Base-by-base conservation (phyloP, 768 basidiomycete genomes). In the Pisolithus tinctorius region DNA sequence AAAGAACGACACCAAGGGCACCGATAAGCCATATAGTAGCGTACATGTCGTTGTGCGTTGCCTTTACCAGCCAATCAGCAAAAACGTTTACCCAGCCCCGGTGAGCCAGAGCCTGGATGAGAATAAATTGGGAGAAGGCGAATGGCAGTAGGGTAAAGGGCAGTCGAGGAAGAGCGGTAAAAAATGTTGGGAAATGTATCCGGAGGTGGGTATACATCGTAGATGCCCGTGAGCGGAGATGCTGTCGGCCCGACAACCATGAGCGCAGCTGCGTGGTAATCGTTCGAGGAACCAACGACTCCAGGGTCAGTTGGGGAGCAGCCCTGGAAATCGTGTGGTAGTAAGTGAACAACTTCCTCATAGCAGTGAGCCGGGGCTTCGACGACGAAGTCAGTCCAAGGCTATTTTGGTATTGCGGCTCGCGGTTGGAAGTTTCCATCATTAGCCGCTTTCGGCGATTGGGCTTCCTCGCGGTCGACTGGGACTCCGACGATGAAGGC, bases 71-170 rank as follows among this genome's bases (percentile, higher is more conserved):
- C 88, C 89, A 90, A 3, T 58, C 58, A 0, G 82, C 85, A 62
- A 94, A 95, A 23, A 93, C 74, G 11, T 81, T 74, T 8, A 95
- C 90, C 93, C 94, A 98, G 26, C 92, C 92, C 52, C 84, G 82
- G 54, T 82, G 76, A 11, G 82, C 75, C 6, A 98, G 77, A 0
- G 78, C 88, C 62, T 94, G 87, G 52, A 95, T 90, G 50, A 98
- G 80, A 57, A 97, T 91, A 71, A 98, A 97, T 68, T 94, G 92
- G 0, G 87, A 84, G 63, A 97, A 93, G 0, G 93, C 89, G 62
- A 98, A 98, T 0, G 91, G 91, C 14, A 96, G 71, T 6, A 96
- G 80, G 11, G 82, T 77, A 53, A 93, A 82, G 1, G 93, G 94
- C 0, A 94, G 74, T 17, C 84, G 79, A 0, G 81, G 76, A 20